A percentile compares a stretch with the other conserved stretches of the same genome.
These are phyloP conservation scores for Rhamnella rubrinervis DNA, from an alignment of 331 rosid genomes.

Conservation along the genomic window DNA sequence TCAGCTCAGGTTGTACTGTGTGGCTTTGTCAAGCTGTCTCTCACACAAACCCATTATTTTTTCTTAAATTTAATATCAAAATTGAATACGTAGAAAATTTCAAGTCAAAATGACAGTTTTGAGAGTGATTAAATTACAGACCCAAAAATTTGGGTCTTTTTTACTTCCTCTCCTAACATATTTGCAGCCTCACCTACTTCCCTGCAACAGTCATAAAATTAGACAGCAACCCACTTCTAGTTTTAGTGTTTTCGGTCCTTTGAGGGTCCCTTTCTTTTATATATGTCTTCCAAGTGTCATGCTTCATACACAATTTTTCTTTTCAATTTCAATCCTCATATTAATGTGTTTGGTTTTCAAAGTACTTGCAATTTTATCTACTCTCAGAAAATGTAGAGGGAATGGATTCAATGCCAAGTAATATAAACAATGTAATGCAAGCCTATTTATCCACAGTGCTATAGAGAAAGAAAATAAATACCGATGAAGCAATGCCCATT, in stretches of 20 bases:
- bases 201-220: conserved; percentile 41
- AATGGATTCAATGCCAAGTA: neutral
- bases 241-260: neutral
- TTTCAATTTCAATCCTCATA: neutral
- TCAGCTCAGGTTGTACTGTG: conserved; percentile 1
- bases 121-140: conserved; percentile 15
- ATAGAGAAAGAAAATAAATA: neutral
- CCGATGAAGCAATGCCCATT: neutral
- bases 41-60: neutral
- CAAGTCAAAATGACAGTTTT: conserved; percentile 14
- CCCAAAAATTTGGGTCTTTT: conserved; percentile 6
- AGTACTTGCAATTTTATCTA: too few relatives aligned
- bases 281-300: conserved; percentile 1
- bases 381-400: neutral
- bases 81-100: neutral
- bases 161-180: conserved; percentile 37
- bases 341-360: neutral
- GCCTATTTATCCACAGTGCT: too few relatives aligned
- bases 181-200: conserved; percentile 48
- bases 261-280: neutral
- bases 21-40: conserved; percentile 20
- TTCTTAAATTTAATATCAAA: neutral
- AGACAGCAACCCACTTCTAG: conserved; percentile 21
- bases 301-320: neutral
- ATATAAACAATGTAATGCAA: neutral